Percentiles rank a stretch among this genome's conserved stretches.
phyloP scores from a whole-genome alignment of 2,329 filamentous ascomycete genomes.

The Pleurostoma richardsiae region DNA sequence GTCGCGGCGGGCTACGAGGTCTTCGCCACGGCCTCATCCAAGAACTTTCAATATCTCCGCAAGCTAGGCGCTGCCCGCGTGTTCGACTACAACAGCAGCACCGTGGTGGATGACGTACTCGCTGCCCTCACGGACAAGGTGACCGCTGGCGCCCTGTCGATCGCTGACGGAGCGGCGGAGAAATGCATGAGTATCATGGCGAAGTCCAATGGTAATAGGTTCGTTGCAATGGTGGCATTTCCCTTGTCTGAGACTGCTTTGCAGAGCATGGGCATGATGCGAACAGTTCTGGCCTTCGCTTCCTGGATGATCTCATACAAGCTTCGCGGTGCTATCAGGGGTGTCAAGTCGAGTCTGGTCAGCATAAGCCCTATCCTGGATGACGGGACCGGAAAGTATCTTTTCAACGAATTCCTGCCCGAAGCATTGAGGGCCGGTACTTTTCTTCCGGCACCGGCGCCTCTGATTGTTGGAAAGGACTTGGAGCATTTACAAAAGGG shows the following conservation, averaged over 20 bases:
- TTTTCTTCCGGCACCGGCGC: conserved; percentile 30
- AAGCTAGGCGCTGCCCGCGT: conserved; percentile 11
- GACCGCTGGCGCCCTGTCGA: conserved; percentile 22
- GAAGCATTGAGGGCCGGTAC: conserved; percentile 27
- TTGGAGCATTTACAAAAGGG: conserved; percentile 34
- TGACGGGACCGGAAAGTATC: too few species aligned
- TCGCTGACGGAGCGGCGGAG: conserved; percentile 12
- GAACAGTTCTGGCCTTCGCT: conserved; percentile 21
- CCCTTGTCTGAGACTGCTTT: conserved; percentile 16
- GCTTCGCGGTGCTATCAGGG: too few species aligned
- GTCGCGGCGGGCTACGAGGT: conserved; percentile 35
- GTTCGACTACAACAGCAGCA: conserved; percentile 16
- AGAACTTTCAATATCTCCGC: conserved; percentile 26
- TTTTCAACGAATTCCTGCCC: conserved; percentile 30
- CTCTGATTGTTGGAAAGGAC: conserved; percentile 31
- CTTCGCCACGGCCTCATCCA: conserved; percentile 28
- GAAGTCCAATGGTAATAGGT: conserved; percentile 15
- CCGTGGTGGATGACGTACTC: conserved; percentile 19
- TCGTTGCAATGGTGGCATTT: conserved; percentile 18
- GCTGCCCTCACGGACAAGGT: conserved; percentile 18
- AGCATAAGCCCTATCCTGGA: too few species aligned
- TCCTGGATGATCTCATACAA: conserved; percentile 13
- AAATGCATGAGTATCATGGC: conserved; percentile 19
- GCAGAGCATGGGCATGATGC: conserved; percentile 17
- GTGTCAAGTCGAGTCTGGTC: too few species aligned